Evolutionary conservation across 164 flowering plant species (phyloP), one percentile per base, ranked within the genome.

Genomic region (Macadamia integrifolia): DNA sequence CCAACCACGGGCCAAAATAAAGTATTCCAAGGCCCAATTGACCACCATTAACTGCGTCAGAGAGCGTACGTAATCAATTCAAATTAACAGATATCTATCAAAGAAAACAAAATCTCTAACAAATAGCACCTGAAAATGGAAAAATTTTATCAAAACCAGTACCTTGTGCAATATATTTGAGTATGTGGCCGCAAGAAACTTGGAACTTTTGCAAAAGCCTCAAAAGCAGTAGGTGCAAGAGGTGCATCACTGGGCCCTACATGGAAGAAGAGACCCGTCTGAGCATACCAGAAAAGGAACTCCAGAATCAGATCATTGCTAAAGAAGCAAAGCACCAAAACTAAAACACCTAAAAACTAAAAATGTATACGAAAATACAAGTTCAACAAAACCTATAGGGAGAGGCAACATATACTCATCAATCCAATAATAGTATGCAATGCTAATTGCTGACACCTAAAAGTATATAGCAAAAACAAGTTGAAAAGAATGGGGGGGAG

Each of bases 151-250:
- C 66, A 32, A 70, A 55, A 67, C 32, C 40, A 66, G 44, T 81
- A 94, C 98, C 97, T 94, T 66, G 97, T 94, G 76, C 97, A 92
- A 76, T 86, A 94, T 65, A 94, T 94, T 78, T 94, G 98, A 49
- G 90, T 92, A 79, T 90, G 92, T 66, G 98, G 98, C 7, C 98
- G 88, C 40, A 94, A 78, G 64, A 88, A 88, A 61, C 82, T 85
- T 63, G 98, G 97, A 74, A 94, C 97, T 77, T 94, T 92, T 49
- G 88, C 78, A 74, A 94, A 94, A 53, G 97, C 87, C 76, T 94
- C 97, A 75, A 94, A 94, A 61, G 83, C 73, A 68, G 74, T 85
- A 66, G 95, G 80, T 68, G 90, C 95, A 71, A 92, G 92, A 75
- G 97, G 96, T 58, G 97, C 87, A 80, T 94, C 98, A 75, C 81